phyloP scores from a whole-genome alignment of 352 stramenopile species.

The Phytophthora chlamydospora region DNA sequence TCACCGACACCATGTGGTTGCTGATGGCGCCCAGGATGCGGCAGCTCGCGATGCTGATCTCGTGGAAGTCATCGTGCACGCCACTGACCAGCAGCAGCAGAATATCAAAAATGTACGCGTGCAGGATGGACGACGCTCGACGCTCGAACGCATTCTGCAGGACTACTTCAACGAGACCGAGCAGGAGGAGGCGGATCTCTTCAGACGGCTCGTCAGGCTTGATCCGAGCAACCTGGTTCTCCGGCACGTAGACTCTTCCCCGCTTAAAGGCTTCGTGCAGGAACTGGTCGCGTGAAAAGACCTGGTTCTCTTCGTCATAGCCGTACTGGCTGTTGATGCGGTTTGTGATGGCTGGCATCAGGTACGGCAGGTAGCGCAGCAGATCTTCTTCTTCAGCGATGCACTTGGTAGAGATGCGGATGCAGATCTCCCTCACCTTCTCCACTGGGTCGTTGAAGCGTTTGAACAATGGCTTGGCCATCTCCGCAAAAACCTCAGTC shows the following conservation, averaged over 20 bases:
- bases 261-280: constrained; percentile 80
- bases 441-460: constrained; percentile 85
- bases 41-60: constrained; percentile 83
- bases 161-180: constrained; percentile 56
- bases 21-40: constrained; percentile 50
- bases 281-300: constrained; percentile 71
- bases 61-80: constrained; percentile 89
- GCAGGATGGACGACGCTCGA: constrained; percentile 72
- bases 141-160: constrained; percentile 58
- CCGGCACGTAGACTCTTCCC: constrained; percentile 64
- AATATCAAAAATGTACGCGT: constrained; percentile 85
- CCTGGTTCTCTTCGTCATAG: constrained; percentile 80
- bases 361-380: constrained; percentile 70
- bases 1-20: constrained; percentile 87
- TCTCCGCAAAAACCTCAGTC: constrained; percentile 38
- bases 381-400: constrained; percentile 61
- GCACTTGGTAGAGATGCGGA: constrained; percentile 57
- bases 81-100: constrained; percentile 67
- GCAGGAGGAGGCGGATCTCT: constrained; percentile 73
- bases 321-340: constrained; percentile 69
- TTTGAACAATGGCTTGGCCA: constrained; percentile 82
- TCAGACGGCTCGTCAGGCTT: constrained; percentile 73
- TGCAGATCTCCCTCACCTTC: constrained; percentile 76
- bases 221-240: constrained; percentile 43
- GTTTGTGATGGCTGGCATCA: constrained; percentile 73